A percentile compares a stretch with the other conserved stretches of the same genome.
Conservation (phyloP, 1,284 basidiomycete genomes). For the Malassezia dermatis region DNA sequence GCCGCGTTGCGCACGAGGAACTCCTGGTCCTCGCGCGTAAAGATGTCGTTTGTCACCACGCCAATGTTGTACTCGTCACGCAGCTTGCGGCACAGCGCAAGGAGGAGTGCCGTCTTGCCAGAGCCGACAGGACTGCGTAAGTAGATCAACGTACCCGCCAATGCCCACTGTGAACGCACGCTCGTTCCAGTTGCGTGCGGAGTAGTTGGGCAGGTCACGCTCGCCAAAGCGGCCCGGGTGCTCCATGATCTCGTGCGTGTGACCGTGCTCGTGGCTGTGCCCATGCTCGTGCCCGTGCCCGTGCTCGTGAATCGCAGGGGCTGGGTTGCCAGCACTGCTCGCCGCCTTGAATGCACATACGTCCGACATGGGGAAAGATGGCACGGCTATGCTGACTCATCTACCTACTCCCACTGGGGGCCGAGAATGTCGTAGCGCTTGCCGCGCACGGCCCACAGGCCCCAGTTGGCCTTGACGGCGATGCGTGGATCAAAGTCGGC, state of each 20-base stretch:
- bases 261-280: constrained; percentile 34
- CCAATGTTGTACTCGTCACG: constrained; percentile 81
- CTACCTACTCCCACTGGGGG: constrained; percentile 24
- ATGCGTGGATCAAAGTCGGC: constrained; percentile 47
- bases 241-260: constrained; percentile 33
- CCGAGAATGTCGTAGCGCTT: constrained; percentile 44
- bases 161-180: constrained; percentile 93
- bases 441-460: constrained; percentile 45
- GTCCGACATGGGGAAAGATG: neutral
- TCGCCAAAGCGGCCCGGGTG: constrained; percentile 74
- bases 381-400: neutral
- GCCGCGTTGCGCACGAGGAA: constrained; percentile 88
- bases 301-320: constrained; percentile 5
- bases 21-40: constrained; percentile 82
- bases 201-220: constrained; percentile 81
- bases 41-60: constrained; percentile 50
- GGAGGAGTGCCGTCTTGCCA: constrained; percentile 87
- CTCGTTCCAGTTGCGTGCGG: constrained; percentile 73
- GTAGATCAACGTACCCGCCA: constrained; percentile 61
- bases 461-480: constrained; percentile 48
- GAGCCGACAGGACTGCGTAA: constrained; percentile 64
- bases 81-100: constrained; percentile 77
- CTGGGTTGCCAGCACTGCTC: neutral
- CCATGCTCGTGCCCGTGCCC: constrained; percentile 17
- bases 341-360: neutral